Evolutionary conservation across 2,329 filamentous ascomycete genomes (phyloP).

Genomic region (Colletotrichum liaoningense): DNA sequence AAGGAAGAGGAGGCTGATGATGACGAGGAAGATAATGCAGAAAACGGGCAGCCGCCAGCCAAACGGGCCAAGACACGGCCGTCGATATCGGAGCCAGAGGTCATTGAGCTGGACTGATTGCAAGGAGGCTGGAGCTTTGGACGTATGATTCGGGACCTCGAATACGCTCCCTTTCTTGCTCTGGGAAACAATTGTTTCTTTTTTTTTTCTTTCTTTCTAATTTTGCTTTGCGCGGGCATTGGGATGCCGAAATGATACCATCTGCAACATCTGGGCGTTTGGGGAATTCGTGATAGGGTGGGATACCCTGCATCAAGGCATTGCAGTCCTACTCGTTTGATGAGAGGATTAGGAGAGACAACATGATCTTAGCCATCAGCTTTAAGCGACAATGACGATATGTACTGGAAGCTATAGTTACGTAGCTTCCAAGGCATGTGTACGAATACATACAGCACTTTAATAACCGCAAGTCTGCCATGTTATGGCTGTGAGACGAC

Average conservation of each 20-base stretch:
- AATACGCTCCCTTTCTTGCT: not conserved
- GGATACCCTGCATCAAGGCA: not conserved
- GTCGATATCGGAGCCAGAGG: constrained; percentile 4
- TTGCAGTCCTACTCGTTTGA: not conserved
- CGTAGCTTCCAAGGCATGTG: not conserved
- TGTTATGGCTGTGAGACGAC: not conserved
- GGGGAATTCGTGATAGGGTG: not conserved
- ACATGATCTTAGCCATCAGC: not conserved
- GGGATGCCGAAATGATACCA: constrained; percentile 31
- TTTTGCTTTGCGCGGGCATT: constrained; percentile 22
- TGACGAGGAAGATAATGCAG: constrained; percentile 33
- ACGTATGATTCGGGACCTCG: not conserved
- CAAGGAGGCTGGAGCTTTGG: not conserved
- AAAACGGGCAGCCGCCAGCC: constrained; percentile 8
- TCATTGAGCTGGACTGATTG: constrained; percentile 35
- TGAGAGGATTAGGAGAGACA: not conserved
- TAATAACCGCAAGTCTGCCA: not conserved
- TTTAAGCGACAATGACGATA: not conserved
- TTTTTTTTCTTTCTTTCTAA: not conserved
- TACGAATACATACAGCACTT: not conserved
- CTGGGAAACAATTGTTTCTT: not conserved
- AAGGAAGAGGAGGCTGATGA: constrained; percentile 45
- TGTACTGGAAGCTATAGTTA: not conserved
- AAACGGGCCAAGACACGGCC: constrained; percentile 24
- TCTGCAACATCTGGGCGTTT: constrained; percentile 28